phyloP scores from a whole-genome alignment of 306 rosid genomes.

The Leucaena leucocephala region DNA sequence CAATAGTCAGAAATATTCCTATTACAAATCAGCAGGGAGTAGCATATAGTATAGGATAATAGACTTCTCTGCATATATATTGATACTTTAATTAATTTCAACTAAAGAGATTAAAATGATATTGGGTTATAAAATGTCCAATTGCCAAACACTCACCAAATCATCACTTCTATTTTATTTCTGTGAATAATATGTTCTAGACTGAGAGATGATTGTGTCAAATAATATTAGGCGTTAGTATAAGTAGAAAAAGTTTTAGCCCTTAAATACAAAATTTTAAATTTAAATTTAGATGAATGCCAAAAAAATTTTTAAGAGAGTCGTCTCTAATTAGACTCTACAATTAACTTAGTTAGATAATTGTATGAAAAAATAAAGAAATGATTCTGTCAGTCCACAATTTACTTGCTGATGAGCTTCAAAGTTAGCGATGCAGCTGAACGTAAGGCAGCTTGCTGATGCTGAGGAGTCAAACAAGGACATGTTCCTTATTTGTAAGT shows the following conservation, averaged over 20 bases:
- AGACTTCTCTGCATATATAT: not conserved
- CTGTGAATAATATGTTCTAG: not conserved
- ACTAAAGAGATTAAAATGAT: not conserved
- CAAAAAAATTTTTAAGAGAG: too few relatives aligned
- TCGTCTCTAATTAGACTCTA: too few relatives aligned
- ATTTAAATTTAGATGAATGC: too few relatives aligned
- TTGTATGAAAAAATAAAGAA: not conserved
- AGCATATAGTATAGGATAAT: not conserved
- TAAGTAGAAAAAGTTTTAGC: too few relatives aligned
- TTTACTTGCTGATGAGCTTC: not conserved
- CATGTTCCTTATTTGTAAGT: not conserved
- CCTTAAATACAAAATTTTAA: too few relatives aligned
- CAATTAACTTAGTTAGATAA: too few relatives aligned
- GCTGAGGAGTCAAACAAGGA: not conserved
- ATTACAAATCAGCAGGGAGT: slow-evolving; percentile 8
- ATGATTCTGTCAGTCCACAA: not conserved
- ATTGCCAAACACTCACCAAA: too few relatives aligned
- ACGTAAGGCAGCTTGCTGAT: too few relatives aligned
- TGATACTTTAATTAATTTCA: not conserved
- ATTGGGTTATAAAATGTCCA: too few relatives aligned
- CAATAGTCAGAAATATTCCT: slow-evolving; percentile 1
- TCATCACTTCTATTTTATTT: too few relatives aligned
- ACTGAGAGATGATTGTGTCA: not conserved
- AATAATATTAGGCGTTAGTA: too few relatives aligned
- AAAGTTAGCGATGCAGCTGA: not conserved